These are phyloP conservation scores for Chlorella sp. DNA, from an alignment of 139 green algal genomes.

Conservation along the genomic window DNA sequence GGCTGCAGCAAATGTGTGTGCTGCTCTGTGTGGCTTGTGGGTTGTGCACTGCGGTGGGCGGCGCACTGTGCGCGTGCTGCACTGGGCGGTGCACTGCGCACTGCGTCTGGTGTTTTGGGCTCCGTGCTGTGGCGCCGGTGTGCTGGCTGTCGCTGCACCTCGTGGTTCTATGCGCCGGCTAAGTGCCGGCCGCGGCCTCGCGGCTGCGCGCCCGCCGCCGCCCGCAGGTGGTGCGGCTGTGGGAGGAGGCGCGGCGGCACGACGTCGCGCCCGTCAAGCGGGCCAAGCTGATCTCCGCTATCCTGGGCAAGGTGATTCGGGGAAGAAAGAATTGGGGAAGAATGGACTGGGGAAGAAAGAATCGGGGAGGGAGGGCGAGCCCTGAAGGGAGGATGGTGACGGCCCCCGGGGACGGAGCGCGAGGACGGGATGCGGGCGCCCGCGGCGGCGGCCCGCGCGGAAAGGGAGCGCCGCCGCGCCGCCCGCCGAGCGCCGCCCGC, in stretches of 20 bases:
- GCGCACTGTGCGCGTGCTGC: neutral
- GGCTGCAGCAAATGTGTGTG: too few relatives aligned
- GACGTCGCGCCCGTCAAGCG: constrained; percentile 46
- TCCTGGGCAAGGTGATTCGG: constrained; percentile 65
- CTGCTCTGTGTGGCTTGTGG: too few relatives aligned
- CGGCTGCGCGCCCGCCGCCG: neutral
- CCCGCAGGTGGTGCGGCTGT: constrained; percentile 36
- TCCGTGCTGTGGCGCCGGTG: too few relatives aligned
- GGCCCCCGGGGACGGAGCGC: too few relatives aligned
- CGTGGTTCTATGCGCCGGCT: neutral
- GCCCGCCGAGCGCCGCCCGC: too few relatives aligned
- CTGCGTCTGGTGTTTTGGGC: neutral
- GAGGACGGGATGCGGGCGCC: too few relatives aligned
- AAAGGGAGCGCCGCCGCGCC: too few relatives aligned
- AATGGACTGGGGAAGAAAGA: too few relatives aligned
- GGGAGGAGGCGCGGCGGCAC: constrained; percentile 70
- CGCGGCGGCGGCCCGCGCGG: too few relatives aligned
- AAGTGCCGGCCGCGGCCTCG: neutral
- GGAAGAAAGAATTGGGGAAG: too few relatives aligned
- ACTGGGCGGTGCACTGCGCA: neutral
- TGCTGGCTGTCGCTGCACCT: neutral
- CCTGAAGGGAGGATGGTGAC: too few relatives aligned
- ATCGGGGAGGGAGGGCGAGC: too few relatives aligned
- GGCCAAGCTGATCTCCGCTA: constrained; percentile 50
- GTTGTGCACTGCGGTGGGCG: neutral